phyloP scores from a whole-genome alignment of 2,329 filamentous ascomycete species.

The Acrocalymma vagum region DNA sequence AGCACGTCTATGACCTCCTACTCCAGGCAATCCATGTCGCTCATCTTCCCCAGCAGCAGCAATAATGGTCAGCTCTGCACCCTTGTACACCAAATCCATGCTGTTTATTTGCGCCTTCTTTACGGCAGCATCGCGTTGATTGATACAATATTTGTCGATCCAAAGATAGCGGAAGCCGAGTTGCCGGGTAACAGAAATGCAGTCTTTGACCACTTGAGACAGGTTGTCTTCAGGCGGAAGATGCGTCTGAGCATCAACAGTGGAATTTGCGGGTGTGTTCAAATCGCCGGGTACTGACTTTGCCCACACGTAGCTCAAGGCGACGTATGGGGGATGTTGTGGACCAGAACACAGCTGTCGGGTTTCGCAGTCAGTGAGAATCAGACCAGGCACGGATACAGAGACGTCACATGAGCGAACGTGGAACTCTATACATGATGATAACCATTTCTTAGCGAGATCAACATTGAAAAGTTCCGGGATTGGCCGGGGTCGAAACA shows the following conservation, averaged over 20 bases:
- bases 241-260: no score
- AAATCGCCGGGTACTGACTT: neutral
- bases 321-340: no score
- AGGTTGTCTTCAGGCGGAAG: neutral
- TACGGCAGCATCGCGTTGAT: constrained; percentile 6
- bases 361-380: no score
- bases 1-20: constrained; percentile 1
- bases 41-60: constrained; percentile 24
- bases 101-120: constrained; percentile 8
- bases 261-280: no score
- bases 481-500: no score
- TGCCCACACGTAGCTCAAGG: constrained; percentile 13
- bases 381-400: no score
- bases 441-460: no score
- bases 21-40: constrained; percentile 8
- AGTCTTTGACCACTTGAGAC: constrained; percentile 6
- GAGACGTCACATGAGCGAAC: no score
- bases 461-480: no score
- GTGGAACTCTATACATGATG: no score
- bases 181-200: neutral
- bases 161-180: constrained; percentile 9
- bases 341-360: no score
- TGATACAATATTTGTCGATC: constrained; percentile 12
- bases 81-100: constrained; percentile 18
- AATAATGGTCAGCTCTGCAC: constrained; percentile 17